Conservation (phyloP, 805 yeast species). For the Lipomyces starkeyi region DNA sequence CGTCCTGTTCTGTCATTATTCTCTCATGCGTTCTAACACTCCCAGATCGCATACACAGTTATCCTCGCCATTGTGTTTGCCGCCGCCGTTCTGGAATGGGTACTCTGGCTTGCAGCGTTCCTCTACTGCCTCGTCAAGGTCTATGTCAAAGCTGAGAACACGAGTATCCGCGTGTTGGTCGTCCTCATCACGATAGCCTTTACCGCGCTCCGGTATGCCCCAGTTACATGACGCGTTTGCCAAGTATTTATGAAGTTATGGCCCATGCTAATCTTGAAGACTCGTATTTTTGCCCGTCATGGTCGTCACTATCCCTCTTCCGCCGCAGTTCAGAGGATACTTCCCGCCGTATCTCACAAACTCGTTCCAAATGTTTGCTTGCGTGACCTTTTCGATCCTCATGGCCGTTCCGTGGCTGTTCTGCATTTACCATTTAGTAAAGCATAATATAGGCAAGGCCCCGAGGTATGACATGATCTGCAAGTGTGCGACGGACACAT, state of each 20-base stretch:
- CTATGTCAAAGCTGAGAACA: constrained; percentile 28
- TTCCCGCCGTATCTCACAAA: constrained; percentile 11
- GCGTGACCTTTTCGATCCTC: constrained; percentile 22
- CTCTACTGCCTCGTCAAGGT: constrained; percentile 31
- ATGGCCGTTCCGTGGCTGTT: constrained; percentile 30
- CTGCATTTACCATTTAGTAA: constrained; percentile 25
- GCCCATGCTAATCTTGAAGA: constrained; percentile 4
- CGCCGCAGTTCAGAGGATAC: constrained; percentile 24
- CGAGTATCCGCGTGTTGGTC: constrained; percentile 20
- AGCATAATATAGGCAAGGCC: constrained; percentile 20
- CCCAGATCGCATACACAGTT: constrained; percentile 23
- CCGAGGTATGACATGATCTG: constrained; percentile 13
- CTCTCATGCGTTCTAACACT: constrained; percentile 2
- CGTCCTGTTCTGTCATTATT: background rate
- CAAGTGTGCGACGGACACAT: background rate
- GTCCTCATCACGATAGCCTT: constrained; percentile 19
- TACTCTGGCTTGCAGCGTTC: constrained; percentile 33
- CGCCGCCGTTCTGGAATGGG: constrained; percentile 35
- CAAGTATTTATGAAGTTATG: background rate
- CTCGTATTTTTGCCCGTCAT: constrained; percentile 26
- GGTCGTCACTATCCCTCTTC: constrained; percentile 33
- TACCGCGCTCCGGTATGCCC: constrained; percentile 18
- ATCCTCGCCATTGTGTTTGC: constrained; percentile 23
- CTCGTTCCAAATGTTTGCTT: constrained; percentile 27
- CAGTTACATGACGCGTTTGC: background rate